Conservation (phyloP, 306 rosid genomes). For the Parietaria judaica region DNA sequence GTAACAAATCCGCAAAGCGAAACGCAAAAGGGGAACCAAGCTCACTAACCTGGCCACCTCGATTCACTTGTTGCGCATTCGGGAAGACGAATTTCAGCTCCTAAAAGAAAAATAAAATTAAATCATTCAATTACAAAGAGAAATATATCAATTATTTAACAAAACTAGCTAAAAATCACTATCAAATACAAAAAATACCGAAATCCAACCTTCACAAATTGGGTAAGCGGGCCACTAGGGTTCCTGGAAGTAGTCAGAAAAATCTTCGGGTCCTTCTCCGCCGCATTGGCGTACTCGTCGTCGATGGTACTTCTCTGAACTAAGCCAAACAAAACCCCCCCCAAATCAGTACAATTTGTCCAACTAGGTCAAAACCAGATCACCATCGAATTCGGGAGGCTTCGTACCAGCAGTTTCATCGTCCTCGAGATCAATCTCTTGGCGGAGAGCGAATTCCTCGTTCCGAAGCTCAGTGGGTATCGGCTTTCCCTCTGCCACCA, state of each 20-base stretch:
- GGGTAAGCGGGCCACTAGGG: conserved; percentile 87
- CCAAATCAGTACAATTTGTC: background rate
- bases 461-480: conserved; percentile 89
- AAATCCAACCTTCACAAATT: conserved; percentile 71
- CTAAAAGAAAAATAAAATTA: conserved; percentile 28
- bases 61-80: conserved; percentile 82
- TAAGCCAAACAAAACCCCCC: conserved; percentile 18
- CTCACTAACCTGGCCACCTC: conserved; percentile 86
- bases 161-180: background rate
- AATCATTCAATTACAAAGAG: background rate
- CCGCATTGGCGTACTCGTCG: conserved; percentile 80
- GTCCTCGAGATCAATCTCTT: conserved; percentile 76
- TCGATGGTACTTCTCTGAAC: conserved; percentile 76
- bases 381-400: background rate
- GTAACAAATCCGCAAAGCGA: background rate
- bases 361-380: background rate
- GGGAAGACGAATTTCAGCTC: conserved; percentile 82
- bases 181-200: conserved; percentile 3
- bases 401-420: conserved; percentile 61
- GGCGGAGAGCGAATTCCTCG: conserved; percentile 81
- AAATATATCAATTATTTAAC: conserved; percentile 1
- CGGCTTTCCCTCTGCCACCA: conserved; percentile 67
- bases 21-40: background rate
- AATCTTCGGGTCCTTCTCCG: conserved; percentile 73
- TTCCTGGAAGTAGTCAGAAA: conserved; percentile 80